A percentile compares a stretch with the other conserved stretches of the same genome.
Evolutionary conservation across 768 basidiomycete species (phyloP).

Genomic region (Dictyophora rubrovolvata): DNA sequence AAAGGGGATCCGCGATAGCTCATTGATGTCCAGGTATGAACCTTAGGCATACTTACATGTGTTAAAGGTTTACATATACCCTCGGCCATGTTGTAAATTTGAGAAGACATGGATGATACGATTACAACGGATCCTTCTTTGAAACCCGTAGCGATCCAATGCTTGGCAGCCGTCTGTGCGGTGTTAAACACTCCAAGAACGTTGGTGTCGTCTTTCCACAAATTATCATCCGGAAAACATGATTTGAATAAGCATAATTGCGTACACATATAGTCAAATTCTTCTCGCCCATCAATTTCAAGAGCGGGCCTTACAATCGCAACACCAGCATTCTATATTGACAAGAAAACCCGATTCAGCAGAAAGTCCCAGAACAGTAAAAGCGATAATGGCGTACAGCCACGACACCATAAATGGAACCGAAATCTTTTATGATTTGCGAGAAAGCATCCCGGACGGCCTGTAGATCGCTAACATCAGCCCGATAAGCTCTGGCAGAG

Average conservation of each 20-base stretch:
- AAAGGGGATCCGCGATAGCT: neutral
- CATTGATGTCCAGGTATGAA: neutral
- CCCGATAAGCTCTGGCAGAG: conserved; percentile 1
- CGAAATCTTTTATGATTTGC: neutral
- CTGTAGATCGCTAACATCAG: conserved; percentile 6
- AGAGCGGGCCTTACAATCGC: conserved; percentile 6
- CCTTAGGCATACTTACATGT: neutral
- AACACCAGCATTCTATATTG: conserved; percentile 5
- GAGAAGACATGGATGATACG: conserved; percentile 6
- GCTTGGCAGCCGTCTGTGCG: conserved; percentile 6
- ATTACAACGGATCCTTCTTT: conserved; percentile 7
- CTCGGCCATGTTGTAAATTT: conserved; percentile 4
- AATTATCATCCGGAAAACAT: neutral
- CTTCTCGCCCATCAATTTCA: conserved; percentile 6
- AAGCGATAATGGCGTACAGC: neutral
- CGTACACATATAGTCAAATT: conserved; percentile 8
- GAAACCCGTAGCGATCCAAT: neutral
- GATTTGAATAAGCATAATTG: neutral
- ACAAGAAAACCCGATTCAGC: neutral
- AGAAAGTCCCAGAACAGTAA: neutral
- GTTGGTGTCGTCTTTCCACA: conserved; percentile 2
- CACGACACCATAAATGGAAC: neutral
- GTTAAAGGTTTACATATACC: conserved; percentile 5
- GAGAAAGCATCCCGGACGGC: neutral
- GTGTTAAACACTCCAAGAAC: conserved; percentile 7